phyloP scores from a whole-genome alignment of 2,329 filamentous ascomycete genomes.

The Alternaria postmessia region DNA sequence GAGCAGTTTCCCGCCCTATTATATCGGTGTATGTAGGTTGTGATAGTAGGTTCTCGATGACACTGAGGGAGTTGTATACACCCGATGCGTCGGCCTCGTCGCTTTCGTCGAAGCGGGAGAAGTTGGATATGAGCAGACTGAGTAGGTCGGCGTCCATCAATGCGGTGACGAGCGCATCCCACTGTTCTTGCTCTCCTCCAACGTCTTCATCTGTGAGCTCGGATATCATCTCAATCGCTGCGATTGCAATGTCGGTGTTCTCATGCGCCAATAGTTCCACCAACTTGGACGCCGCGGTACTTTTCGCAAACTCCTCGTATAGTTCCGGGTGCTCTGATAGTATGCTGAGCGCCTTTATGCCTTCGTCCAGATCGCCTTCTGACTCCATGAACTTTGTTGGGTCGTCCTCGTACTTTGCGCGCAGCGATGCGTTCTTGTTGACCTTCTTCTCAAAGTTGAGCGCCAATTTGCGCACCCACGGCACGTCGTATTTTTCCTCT shows the following conservation, averaged over 20 bases:
- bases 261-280: slow-evolving; percentile 89
- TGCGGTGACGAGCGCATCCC: slow-evolving; percentile 75
- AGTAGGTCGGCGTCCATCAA: slow-evolving; percentile 73
- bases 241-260: slow-evolving; percentile 96
- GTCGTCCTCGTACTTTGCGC: slow-evolving; percentile 82
- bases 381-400: slow-evolving; percentile 82
- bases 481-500: slow-evolving; percentile 79
- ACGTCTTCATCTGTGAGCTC: slow-evolving; percentile 96
- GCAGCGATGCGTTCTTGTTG: slow-evolving; percentile 86
- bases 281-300: slow-evolving; percentile 76
- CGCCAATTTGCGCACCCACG: slow-evolving; percentile 84
- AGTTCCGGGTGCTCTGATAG: slow-evolving; percentile 85
- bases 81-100: slow-evolving; percentile 78
- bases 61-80: slow-evolving; percentile 81
- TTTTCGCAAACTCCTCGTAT: slow-evolving; percentile 79
- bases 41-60: slow-evolving; percentile 87
- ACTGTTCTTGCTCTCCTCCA: slow-evolving; percentile 78
- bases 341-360: slow-evolving; percentile 86
- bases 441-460: slow-evolving; percentile 91
- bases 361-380: slow-evolving; percentile 88
- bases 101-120: slow-evolving; percentile 79
- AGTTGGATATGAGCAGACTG: slow-evolving; percentile 77
- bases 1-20: slow-evolving; percentile 71
- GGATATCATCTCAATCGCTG: slow-evolving; percentile 84
- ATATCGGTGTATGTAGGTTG: slow-evolving; percentile 72